Evolutionary conservation across 805 yeast species (phyloP).

Genomic region (Barnettozyma californica): DNA sequence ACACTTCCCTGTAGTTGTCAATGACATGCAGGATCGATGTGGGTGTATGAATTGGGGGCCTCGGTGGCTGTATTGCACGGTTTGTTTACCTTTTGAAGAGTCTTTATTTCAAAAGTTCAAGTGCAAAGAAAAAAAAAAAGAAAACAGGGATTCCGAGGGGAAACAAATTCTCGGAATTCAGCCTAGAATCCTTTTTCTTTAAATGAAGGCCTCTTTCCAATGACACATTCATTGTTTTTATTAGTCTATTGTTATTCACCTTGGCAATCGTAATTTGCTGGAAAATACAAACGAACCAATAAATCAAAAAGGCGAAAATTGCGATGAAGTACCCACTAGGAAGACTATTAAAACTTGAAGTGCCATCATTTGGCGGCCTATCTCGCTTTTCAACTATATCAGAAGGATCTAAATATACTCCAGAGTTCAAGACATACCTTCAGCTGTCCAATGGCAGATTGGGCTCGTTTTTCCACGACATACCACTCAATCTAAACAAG

Average conservation of each 20-base stretch:
- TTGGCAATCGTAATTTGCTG: too few relatives aligned
- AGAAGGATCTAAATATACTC: conserved; percentile 34
- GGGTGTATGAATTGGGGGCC: not conserved
- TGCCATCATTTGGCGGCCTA: not conserved
- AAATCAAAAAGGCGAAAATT: too few relatives aligned
- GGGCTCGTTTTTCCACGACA: conserved; percentile 51
- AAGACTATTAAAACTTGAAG: too few relatives aligned
- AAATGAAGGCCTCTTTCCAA: too few relatives aligned
- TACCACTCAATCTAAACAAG: conserved; percentile 50
- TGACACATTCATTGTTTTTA: too few relatives aligned
- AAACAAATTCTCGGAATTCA: not conserved
- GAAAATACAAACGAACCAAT: too few relatives aligned
- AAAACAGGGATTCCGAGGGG: not conserved
- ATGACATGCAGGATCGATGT: not conserved
- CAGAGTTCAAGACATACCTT: conserved; percentile 41
- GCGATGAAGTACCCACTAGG: not conserved
- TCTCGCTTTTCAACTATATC: conserved; percentile 5
- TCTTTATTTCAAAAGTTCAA: not conserved
- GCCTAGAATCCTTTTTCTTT: too few relatives aligned
- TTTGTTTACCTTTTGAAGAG: not conserved
- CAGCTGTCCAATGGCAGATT: conserved; percentile 37
- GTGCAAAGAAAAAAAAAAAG: not conserved
- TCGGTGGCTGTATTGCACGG: not conserved
- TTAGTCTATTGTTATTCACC: too few relatives aligned
- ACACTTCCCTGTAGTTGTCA: not conserved